Evolutionary conservation across 768 basidiomycete species (phyloP).

Genomic region (Mycena latifolia): DNA sequence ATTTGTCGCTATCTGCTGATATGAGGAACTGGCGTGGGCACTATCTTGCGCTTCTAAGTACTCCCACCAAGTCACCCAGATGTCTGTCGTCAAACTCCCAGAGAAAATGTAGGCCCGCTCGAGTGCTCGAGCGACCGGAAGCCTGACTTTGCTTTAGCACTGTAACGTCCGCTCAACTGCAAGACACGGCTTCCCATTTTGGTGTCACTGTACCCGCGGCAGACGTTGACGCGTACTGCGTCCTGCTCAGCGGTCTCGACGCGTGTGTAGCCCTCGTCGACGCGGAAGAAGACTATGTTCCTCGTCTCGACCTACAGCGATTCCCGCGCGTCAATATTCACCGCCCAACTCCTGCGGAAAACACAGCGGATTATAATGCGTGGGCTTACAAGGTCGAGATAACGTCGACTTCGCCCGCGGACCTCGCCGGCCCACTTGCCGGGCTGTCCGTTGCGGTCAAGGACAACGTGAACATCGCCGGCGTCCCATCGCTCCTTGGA

Average conservation of each 20-base stretch:
- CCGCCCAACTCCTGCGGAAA: slow-evolving; percentile 29
- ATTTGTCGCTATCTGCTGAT: not conserved
- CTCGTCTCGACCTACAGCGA: slow-evolving; percentile 26
- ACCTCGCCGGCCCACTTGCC: slow-evolving; percentile 37
- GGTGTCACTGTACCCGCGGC: slow-evolving; percentile 21
- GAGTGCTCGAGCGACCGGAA: not conserved
- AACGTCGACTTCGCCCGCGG: slow-evolving; percentile 11
- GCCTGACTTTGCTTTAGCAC: slow-evolving; percentile 20
- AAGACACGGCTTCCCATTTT: slow-evolving; percentile 22
- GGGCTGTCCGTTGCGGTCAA: slow-evolving; percentile 65
- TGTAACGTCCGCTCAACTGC: slow-evolving; percentile 24
- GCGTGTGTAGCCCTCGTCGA: slow-evolving; percentile 19
- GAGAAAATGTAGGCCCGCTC: slow-evolving; percentile 24
- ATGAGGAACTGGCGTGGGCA: not conserved
- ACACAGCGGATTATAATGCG: slow-evolving; percentile 32
- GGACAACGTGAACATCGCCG: slow-evolving; percentile 71
- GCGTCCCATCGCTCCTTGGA: slow-evolving; percentile 67
- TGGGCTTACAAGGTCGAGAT: slow-evolving; percentile 39
- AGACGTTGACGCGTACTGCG: slow-evolving; percentile 29
- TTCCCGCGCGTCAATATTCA: slow-evolving; percentile 34
- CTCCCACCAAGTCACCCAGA: not conserved
- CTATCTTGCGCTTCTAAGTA: not conserved
- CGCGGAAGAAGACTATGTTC: slow-evolving; percentile 35
- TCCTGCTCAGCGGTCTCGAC: slow-evolving; percentile 29
- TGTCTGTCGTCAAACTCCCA: slow-evolving; percentile 32